phyloP scores from a whole-genome alignment of 306 rosid species.

The Amphicarpaea edgeworthii region DNA sequence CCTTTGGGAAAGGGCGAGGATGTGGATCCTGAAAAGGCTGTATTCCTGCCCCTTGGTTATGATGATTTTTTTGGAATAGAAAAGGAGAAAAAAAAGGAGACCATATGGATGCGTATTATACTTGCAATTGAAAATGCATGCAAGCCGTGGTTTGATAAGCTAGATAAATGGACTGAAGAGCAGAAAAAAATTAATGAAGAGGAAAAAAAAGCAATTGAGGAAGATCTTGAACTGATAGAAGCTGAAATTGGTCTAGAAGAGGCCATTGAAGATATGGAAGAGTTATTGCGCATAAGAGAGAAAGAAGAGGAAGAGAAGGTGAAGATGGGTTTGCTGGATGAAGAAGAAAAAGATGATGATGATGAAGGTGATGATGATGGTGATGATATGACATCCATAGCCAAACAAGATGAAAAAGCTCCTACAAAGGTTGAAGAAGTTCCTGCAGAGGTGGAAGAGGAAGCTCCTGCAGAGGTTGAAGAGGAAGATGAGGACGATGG shows the following conservation, averaged over 20 bases:
- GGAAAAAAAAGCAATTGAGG: conserved; percentile 59
- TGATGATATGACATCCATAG: conserved; percentile 54
- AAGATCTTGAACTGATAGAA: conserved; percentile 75
- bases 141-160: conserved; percentile 60
- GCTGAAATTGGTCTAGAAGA: conserved; percentile 81
- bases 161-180: conserved; percentile 78
- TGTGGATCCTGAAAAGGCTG: conserved; percentile 70
- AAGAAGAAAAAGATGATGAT: neutral
- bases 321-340: conserved; percentile 62
- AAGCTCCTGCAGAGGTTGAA: conserved; percentile 37
- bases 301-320: conserved; percentile 75
- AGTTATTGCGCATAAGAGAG: conserved; percentile 64
- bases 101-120: conserved; percentile 50
- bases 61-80: conserved; percentile 79
- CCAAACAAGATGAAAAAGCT: conserved; percentile 57
- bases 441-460: conserved; percentile 36
- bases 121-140: conserved; percentile 59
- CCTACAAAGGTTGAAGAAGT: conserved; percentile 35
- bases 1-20: conserved; percentile 68
- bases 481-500: conserved; percentile 60
- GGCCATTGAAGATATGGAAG: conserved; percentile 75
- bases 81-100: conserved; percentile 35
- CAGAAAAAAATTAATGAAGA: conserved; percentile 61
- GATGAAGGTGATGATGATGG: conserved; percentile 46
- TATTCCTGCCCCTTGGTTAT: conserved; percentile 81